phyloP scores from a whole-genome alignment of 2,329 filamentous ascomycete species.

The Ophioceras dolichostomum region DNA sequence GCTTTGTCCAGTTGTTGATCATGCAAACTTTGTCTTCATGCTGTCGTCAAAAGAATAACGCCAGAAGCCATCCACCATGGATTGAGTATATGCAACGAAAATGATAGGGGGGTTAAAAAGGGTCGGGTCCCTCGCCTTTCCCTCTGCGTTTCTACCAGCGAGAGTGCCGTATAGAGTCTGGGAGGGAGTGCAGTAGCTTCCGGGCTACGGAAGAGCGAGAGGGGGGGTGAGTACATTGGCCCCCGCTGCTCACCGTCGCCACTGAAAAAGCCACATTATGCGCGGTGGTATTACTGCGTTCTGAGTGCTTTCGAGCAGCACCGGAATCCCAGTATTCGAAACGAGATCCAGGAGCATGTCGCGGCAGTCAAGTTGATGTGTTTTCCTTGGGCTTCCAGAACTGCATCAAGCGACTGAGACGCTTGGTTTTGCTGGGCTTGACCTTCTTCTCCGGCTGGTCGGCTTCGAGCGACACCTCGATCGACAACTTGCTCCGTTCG shows the following conservation, averaged over 20 bases:
- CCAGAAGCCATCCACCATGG: conserved; percentile 11
- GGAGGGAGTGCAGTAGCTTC: neutral
- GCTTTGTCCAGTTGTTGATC: no score
- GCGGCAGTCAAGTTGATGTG: neutral
- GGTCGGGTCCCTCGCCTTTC: neutral
- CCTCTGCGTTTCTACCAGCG: neutral
- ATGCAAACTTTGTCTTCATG: conserved; percentile 11
- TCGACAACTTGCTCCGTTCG: conserved; percentile 62
- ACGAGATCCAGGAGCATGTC: no score
- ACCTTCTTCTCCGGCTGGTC: conserved; percentile 44
- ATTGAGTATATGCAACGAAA: neutral
- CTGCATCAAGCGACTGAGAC: conserved; percentile 62
- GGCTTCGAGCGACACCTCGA: conserved; percentile 47
- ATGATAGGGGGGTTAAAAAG: neutral
- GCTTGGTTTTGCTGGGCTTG: conserved; percentile 53
- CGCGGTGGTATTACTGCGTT: no score
- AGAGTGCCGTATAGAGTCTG: neutral
- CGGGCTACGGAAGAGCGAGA: no score
- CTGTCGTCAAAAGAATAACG: conserved; percentile 15
- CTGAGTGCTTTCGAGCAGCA: no score
- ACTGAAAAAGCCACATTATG: neutral
- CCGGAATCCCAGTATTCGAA: no score
- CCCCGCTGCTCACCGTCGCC: no score
- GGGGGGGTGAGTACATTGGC: no score
- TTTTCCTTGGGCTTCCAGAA: conserved; percentile 59